phyloP scores from a whole-genome alignment of 1,139 yeast genomes.

The Geotrichum siamense region DNA sequence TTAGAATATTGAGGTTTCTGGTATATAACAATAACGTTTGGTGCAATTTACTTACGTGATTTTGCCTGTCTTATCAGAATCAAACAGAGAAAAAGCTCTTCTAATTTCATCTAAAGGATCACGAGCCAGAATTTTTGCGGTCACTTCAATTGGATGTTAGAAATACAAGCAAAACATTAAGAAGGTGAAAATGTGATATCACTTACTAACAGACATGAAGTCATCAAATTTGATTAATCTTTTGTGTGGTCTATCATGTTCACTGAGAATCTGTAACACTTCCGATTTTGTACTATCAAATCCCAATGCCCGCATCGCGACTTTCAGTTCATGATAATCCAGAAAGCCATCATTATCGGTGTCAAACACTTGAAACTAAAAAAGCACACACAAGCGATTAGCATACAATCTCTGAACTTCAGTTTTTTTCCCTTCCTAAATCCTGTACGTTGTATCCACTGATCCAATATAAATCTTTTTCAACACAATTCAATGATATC shows the following conservation, averaged over 20 bases:
- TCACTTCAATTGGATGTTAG: slow-evolving; percentile 45
- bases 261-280: slow-evolving; percentile 72
- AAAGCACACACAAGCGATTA: too few relatives aligned
- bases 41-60: slow-evolving; percentile 38
- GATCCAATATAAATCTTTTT: not conserved
- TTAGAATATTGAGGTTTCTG: not conserved
- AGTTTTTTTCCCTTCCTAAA: too few relatives aligned
- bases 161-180: not conserved
- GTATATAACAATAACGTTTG: not conserved
- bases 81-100: slow-evolving; percentile 85
- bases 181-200: too few relatives aligned
- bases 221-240: slow-evolving; percentile 72
- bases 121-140: slow-evolving; percentile 68
- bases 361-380: slow-evolving; percentile 70
- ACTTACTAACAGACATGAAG: slow-evolving; percentile 64
- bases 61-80: slow-evolving; percentile 81
- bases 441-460: not conserved
- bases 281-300: slow-evolving; percentile 78
- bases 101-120: slow-evolving; percentile 91
- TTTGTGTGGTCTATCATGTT: slow-evolving; percentile 71
- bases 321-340: slow-evolving; percentile 87
- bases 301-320: slow-evolving; percentile 90
- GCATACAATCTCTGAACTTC: too few relatives aligned
- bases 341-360: slow-evolving; percentile 85
- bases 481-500: too few relatives aligned